These are phyloP conservation scores for Beta corolliflora DNA, from an alignment of 179 eudicot genomes.

Conservation along the genomic window DNA sequence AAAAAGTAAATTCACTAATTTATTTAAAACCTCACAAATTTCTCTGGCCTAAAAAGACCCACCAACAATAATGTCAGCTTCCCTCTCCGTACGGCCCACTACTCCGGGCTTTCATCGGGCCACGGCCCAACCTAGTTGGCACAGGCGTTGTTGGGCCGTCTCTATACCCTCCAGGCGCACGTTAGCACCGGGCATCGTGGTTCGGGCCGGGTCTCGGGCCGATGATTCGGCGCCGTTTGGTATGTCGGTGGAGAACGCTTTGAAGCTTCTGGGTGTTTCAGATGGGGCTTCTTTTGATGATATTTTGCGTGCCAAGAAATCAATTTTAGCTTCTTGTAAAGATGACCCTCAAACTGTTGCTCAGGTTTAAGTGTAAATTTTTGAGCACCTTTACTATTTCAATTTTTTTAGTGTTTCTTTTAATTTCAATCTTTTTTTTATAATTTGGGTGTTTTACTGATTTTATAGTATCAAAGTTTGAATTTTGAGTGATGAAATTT, in stretches of 20 bases:
- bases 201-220: constrained; percentile 70
- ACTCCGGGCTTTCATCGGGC: constrained; percentile 33
- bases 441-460: background rate
- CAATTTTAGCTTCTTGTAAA: constrained; percentile 60
- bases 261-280: constrained; percentile 82
- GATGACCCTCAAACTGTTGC: constrained; percentile 70
- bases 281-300: constrained; percentile 92
- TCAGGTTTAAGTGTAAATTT: constrained; percentile 50
- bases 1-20: background rate
- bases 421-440: background rate
- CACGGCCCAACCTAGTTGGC: constrained; percentile 20
- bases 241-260: constrained; percentile 87
- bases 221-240: constrained; percentile 87
- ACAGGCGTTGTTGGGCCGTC: constrained; percentile 26
- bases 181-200: constrained; percentile 24
- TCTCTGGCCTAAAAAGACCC: constrained; percentile 6
- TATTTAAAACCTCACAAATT: constrained; percentile 5
- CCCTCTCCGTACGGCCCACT: constrained; percentile 58
- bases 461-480: background rate
- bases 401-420: background rate
- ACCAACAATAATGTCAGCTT: constrained; percentile 49
- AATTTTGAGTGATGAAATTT: background rate
- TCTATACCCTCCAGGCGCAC: constrained; percentile 34
- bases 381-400: background rate
- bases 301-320: constrained; percentile 77